Evolutionary conservation across 2,329 filamentous ascomycete genomes (phyloP).

Genomic region (Trichoderma gracile): DNA sequence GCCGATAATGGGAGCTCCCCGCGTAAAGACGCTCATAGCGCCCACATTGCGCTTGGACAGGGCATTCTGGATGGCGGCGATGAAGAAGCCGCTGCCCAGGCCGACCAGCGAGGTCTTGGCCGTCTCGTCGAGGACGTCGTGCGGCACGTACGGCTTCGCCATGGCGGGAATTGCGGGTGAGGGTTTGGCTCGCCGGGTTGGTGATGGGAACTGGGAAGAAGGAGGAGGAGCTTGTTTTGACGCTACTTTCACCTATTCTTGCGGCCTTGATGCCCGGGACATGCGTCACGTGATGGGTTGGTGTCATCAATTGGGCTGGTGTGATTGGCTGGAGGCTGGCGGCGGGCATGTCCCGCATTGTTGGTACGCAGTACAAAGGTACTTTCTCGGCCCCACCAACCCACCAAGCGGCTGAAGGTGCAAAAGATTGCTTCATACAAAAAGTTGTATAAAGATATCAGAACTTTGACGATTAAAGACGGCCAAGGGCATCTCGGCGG

Average conservation of each 20-base stretch:
- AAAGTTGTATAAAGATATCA: constrained; percentile 5
- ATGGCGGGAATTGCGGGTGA: constrained; percentile 33
- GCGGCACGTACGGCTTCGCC: constrained; percentile 61
- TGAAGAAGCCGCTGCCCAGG: constrained; percentile 66
- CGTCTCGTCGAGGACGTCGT: constrained; percentile 71
- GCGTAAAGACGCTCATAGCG: constrained; percentile 75
- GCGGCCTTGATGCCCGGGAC: constrained; percentile 21
- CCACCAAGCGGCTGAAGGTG: constrained; percentile 8
- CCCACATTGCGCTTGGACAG: constrained; percentile 81
- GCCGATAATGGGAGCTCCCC: constrained; percentile 72
- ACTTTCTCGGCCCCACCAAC: constrained; percentile 13
- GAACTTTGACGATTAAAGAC: not conserved
- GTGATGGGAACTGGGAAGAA: constrained; percentile 20
- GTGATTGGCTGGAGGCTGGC: constrained; percentile 35
- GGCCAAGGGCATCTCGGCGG: no score
- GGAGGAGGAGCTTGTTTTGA: constrained; percentile 34
- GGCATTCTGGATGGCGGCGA: constrained; percentile 83
- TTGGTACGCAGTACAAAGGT: not conserved
- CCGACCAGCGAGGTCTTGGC: constrained; percentile 66
- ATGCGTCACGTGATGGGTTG: constrained; percentile 38
- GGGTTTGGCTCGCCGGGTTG: constrained; percentile 21
- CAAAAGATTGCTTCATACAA: constrained; percentile 19
- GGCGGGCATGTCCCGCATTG: not conserved
- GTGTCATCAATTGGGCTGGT: constrained; percentile 38
- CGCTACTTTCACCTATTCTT: not conserved